Evolutionary conservation across 225 moss, liverwort and hornwort species (phyloP).

Genomic region (Sphagnum tenellum): DNA sequence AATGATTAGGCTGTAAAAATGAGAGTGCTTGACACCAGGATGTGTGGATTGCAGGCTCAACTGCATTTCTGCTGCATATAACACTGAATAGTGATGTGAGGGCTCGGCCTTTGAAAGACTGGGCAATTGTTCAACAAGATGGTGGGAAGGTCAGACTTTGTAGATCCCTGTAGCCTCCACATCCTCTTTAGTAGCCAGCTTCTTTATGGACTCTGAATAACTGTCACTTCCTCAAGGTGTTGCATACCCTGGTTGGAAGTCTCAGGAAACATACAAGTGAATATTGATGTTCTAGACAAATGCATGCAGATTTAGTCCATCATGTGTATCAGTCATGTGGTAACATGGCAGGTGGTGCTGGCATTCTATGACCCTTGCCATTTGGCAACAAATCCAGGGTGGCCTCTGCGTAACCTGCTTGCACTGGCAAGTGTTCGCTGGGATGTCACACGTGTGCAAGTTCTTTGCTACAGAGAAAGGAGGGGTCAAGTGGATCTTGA

Average conservation of each 20-base stretch:
- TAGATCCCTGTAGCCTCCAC: neutral
- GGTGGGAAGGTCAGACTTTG: constrained; percentile 65
- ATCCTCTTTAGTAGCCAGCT: too few relatives aligned
- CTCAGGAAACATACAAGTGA: too few relatives aligned
- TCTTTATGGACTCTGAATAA: too few relatives aligned
- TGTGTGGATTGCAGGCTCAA: constrained; percentile 38
- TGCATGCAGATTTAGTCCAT: too few relatives aligned
- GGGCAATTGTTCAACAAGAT: constrained; percentile 53
- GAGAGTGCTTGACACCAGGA: too few relatives aligned
- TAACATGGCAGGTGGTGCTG: constrained; percentile 47
- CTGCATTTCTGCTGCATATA: constrained; percentile 68
- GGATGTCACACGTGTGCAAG: constrained; percentile 63
- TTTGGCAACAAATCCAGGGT: constrained; percentile 76
- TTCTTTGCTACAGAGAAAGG: constrained; percentile 84
- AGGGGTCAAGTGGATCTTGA: constrained; percentile 75
- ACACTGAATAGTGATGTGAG: constrained; percentile 41
- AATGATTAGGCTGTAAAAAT: too few relatives aligned
- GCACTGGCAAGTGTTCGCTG: constrained; percentile 77
- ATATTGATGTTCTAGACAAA: too few relatives aligned
- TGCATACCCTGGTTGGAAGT: too few relatives aligned
- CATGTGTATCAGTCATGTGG: neutral
- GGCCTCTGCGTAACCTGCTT: constrained; percentile 93
- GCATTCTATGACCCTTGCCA: constrained; percentile 94
- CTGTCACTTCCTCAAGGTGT: too few relatives aligned
- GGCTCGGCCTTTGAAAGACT: constrained; percentile 61